Base-by-base conservation (phyloP, 2,329 filamentous ascomycete species). In the Trichophyton schoenleinii region DNA sequence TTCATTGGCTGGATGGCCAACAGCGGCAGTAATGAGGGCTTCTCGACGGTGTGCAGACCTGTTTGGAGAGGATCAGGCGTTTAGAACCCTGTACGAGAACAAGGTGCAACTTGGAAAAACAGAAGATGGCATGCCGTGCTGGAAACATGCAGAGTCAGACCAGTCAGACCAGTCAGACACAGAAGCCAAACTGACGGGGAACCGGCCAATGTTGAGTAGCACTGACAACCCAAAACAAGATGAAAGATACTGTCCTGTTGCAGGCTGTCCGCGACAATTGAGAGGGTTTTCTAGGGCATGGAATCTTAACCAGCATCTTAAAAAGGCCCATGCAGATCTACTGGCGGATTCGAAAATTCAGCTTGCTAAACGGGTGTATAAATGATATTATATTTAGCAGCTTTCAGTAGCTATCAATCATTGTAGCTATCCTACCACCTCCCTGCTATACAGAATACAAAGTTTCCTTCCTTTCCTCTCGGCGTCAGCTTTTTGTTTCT, bases 11-110 rank as follows among this genome's bases (percentile, higher is more conserved):
- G 89, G 88, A 0, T 91, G 91, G 73, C 77, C 87, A 1, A 72
- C 78, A 0, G 72, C 76, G 0, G 87, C 85, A 0, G 74, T 96
- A 11, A 81, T 84, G 59, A 82, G 88, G 34, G 82, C 90, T 0
- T 82, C 87, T 1, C 79, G 85, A 68, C 82, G 92, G 57, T 97
- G 91, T 68, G 83, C 87, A 1, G 77, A 82, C 53, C 76, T 96
- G 0, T 96, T 96, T 67, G 81, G 80, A 0, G 83, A 94, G 72
- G 77, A 81, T 25, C 90, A 94, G 82, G 74, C 77, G 1, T 79
- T 91, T 62, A 78, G 80, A 25, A 82, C 78, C 0, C 74, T 89
- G 25, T 67, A 76, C 58, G 79, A 80, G 67, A 70, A 71, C 3
- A 60, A 57, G 66, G 15, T 63, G 34, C 53, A 64, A 3, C 61